Percentiles rank a stretch among this genome's conserved stretches.
Conservation (phyloP, 2,329 filamentous ascomycete species). For the Periconia sp. region DNA sequence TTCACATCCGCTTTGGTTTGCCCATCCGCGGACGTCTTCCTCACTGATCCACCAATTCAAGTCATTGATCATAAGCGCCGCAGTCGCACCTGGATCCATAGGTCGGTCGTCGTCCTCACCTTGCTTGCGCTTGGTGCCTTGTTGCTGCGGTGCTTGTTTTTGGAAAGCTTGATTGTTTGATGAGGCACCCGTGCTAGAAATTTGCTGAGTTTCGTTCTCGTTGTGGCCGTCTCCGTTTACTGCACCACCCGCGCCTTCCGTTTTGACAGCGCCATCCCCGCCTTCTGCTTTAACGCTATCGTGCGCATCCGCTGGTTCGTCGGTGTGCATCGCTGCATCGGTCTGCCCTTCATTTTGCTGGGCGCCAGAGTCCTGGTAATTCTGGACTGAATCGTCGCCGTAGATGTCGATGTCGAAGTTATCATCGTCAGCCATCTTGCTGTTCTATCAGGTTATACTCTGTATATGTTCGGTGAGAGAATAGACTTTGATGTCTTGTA, state of each 20-base stretch:
- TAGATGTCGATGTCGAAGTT: constrained; percentile 74
- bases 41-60: constrained; percentile 92
- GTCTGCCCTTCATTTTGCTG: constrained; percentile 27
- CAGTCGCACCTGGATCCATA: constrained; percentile 61
- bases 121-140: constrained; percentile 65
- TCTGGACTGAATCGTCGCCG: constrained; percentile 55
- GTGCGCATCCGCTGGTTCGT: constrained; percentile 21
- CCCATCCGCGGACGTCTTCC: constrained; percentile 89
- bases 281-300: constrained; percentile 13
- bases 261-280: constrained; percentile 16
- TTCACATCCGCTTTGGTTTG: constrained; percentile 76
- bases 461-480: constrained; percentile 8
- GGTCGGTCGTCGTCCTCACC: constrained; percentile 54
- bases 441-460: constrained; percentile 24
- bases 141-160: constrained; percentile 52
- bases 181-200: constrained; percentile 47
- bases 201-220: constrained; percentile 44
- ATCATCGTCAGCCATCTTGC: constrained; percentile 61
- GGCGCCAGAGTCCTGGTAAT: constrained; percentile 28
- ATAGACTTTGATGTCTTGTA: constrained; percentile 32
- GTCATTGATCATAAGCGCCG: constrained; percentile 83
- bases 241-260: constrained; percentile 22
- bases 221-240: constrained; percentile 24
- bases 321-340: constrained; percentile 34
- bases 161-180: constrained; percentile 38